Conservation (phyloP, 306 rosid genomes). For the Acacia crassicarpa region DNA sequence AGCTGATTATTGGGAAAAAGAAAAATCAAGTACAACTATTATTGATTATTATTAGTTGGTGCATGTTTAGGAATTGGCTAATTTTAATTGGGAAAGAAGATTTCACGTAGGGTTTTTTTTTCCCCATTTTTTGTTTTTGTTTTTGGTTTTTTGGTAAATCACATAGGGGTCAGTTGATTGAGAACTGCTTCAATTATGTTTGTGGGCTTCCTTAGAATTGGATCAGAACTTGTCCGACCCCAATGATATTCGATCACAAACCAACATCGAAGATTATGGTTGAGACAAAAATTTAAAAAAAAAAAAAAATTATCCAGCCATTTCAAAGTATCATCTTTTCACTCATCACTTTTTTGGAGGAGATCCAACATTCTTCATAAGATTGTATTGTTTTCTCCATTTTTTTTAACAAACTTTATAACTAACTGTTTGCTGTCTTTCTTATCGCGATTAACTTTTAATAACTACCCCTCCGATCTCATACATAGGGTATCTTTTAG, state of each 20-base stretch:
- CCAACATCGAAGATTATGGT: not conserved
- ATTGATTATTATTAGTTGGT: not conserved
- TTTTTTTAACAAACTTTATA: not conserved
- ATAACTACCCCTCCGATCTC: no score
- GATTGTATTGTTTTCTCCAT: not conserved
- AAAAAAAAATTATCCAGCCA: not conserved
- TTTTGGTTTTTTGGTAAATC: no score
- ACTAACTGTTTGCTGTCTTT: not conserved
- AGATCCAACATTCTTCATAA: not conserved
- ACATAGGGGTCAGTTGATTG: not conserved
- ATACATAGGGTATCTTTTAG: no score
- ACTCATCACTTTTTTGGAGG: not conserved
- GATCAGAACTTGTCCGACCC: not conserved
- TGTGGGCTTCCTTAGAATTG: conserved; percentile 1
- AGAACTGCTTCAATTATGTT: not conserved
- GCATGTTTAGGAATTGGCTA: not conserved
- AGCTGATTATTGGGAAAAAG: not conserved
- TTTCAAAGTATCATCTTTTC: not conserved
- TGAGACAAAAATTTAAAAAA: no score
- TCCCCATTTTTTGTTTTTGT: no score
- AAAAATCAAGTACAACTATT: not conserved
- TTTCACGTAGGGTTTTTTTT: not conserved
- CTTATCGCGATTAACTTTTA: not conserved
- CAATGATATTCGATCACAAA: not conserved
- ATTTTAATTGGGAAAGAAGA: not conserved